Percentiles rank a stretch among this genome's conserved stretches.
These are phyloP conservation scores for Paxillus involutus DNA, from an alignment of 768 basidiomycete genomes.

Conservation along the genomic window DNA sequence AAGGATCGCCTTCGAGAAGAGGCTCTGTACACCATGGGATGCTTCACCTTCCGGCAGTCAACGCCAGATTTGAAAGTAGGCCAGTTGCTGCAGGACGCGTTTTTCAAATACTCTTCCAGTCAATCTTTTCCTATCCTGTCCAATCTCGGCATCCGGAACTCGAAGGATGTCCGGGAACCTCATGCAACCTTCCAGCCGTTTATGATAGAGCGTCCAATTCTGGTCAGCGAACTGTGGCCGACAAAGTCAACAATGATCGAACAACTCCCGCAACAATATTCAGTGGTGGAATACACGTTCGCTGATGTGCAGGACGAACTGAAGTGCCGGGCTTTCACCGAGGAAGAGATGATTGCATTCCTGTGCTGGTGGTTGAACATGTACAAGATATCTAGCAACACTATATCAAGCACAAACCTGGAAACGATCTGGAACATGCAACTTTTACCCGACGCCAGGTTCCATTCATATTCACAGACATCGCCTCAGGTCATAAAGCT, in stretches of 20 bases:
- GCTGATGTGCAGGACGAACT: slow-evolving; percentile 79
- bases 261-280: slow-evolving; percentile 55
- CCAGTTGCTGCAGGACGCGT: slow-evolving; percentile 62
- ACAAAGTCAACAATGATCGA: slow-evolving; percentile 54
- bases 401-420: too few relatives aligned
- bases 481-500: too few relatives aligned
- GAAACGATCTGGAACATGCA: not conserved
- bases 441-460: slow-evolving; percentile 17
- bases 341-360: slow-evolving; percentile 72
- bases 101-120: slow-evolving; percentile 61
- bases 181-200: slow-evolving; percentile 66
- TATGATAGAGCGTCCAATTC: slow-evolving; percentile 67
- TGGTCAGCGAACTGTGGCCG: slow-evolving; percentile 31
- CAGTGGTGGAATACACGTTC: slow-evolving; percentile 71
- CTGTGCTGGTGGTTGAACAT: slow-evolving; percentile 77
- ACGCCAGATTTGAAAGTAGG: slow-evolving; percentile 82
- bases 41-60: slow-evolving; percentile 85
- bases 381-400: not conserved
- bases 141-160: slow-evolving; percentile 64
- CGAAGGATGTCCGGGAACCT: slow-evolving; percentile 69
- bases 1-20: not conserved
- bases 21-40: slow-evolving; percentile 76
- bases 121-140: slow-evolving; percentile 70
- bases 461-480: slow-evolving; percentile 27
- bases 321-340: slow-evolving; percentile 56